Percentiles rank a stretch among this genome's conserved stretches.
These are phyloP conservation scores for Asterionellopsis glacialis DNA, from an alignment of 108 stramenopile genomes.

Conservation along the genomic window DNA sequence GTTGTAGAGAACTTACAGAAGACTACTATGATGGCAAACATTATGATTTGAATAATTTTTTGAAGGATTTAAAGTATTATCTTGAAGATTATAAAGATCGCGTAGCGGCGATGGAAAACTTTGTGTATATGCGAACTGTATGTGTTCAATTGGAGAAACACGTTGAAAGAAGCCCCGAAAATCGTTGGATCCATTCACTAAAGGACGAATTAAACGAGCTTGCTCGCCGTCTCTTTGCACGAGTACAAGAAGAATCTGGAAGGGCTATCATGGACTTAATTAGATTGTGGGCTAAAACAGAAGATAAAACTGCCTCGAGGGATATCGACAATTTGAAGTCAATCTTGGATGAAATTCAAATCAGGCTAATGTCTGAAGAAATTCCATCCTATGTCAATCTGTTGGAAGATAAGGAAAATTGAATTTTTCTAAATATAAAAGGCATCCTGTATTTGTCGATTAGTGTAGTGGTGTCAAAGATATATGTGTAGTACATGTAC, in stretches of 20 bases:
- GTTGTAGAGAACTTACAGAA: too few relatives aligned
- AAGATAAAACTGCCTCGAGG: too few relatives aligned
- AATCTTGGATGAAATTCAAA: too few relatives aligned
- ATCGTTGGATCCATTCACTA: constrained; percentile 54
- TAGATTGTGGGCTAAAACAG: constrained; percentile 44
- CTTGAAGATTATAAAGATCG: constrained; percentile 63
- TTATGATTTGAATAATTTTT: constrained; percentile 33
- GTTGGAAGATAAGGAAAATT: too few relatives aligned
- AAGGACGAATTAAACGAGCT: constrained; percentile 13
- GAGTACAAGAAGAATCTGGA: constrained; percentile 69
- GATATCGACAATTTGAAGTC: too few relatives aligned
- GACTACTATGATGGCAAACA: constrained; percentile 27
- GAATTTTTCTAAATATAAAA: too few relatives aligned
- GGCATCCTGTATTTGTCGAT: too few relatives aligned
- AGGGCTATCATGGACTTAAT: constrained; percentile 63
- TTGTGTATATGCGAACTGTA: constrained; percentile 85
- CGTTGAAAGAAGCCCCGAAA: constrained; percentile 52
- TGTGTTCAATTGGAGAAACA: constrained; percentile 79
- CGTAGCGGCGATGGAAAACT: constrained; percentile 74
- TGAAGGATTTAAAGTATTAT: constrained; percentile 30
- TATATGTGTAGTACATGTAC: too few relatives aligned
- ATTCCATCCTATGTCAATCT: too few relatives aligned
- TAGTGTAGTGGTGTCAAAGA: too few relatives aligned
- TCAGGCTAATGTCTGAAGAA: too few relatives aligned
- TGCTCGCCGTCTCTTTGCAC: constrained; percentile 54